These are phyloP conservation scores for Plasmodium vivax DNA, from an alignment of 169 alveolate genomes.

Conservation along the genomic window DNA sequence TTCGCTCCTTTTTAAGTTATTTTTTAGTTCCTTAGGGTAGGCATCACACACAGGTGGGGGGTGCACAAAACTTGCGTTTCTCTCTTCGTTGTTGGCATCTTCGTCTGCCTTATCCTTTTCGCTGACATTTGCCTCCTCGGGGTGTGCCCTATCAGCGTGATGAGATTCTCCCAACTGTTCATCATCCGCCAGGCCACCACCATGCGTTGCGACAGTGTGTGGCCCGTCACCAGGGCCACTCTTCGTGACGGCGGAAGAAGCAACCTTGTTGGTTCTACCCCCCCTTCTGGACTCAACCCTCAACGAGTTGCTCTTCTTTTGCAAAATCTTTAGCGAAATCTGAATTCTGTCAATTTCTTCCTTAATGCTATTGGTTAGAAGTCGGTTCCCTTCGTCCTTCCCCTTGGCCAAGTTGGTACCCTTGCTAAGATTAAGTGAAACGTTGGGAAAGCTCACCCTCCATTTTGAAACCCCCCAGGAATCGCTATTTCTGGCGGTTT, in stretches of 20 bases:
- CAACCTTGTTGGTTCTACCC: background rate
- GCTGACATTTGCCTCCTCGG: background rate
- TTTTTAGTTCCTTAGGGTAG: background rate
- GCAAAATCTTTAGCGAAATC: constrained; percentile 34
- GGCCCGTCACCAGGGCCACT: background rate
- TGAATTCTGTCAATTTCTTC: constrained; percentile 71
- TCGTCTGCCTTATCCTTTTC: background rate
- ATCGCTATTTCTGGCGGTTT: background rate
- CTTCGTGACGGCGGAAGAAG: background rate
- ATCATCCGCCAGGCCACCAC: background rate
- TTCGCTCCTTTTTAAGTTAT: background rate
- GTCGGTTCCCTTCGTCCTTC: constrained; percentile 4
- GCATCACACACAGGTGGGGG: background rate
- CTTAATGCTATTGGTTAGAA: constrained; percentile 30
- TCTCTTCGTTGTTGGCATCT: background rate
- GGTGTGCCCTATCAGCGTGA: background rate
- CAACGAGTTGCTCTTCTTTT: background rate
- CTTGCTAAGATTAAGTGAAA: background rate
- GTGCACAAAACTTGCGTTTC: background rate
- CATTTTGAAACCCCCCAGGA: background rate
- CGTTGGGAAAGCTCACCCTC: background rate
- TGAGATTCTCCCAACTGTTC: background rate
- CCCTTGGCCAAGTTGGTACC: constrained; percentile 18
- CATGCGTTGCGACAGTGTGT: background rate
- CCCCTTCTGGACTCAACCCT: background rate